Base-by-base conservation (phyloP, 257 asterid genomes). In the Salvia miltiorrhiza region DNA sequence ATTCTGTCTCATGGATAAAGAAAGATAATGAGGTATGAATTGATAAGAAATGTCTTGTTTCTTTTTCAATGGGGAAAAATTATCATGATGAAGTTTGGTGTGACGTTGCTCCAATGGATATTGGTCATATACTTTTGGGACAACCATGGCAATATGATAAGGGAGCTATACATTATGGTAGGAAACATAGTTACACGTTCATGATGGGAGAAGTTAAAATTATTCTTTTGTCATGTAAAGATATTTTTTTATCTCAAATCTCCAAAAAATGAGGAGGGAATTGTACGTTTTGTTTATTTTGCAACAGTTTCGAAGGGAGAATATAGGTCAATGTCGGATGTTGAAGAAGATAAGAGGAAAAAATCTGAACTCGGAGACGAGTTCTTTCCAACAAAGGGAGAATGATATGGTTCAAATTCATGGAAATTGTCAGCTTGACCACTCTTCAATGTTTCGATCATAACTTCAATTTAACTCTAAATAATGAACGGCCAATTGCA, bases 41-140 rank as follows among this genome's bases (percentile, higher is more conserved):
- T 1, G 20, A 63, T 40, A 47, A 45, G 45, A 65, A 30, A 47
- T 65, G 59, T 43, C 69, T 63, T 24, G 19, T 65, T 47, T 47
- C 28, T 64, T 65, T 65, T 9, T 55, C 70, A 0, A 65, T 65
- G n/a, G 43, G 70, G 70, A 3, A 45, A 47, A 45, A 9, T 30
- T 65, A 65, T 28, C 32, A 43, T 9, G 70, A 65, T 48, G 16
- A 65, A 26, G 47, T 45, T 3, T 65, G 32, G 47, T 47, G 33
- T 16, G 63, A 57, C n/a, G 63, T 57, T 12, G 24, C 3, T 0
- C 24, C 23, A 1, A 48, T 65, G 61, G 71, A 65, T 2, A 8
- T 16, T 28, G 14, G 71, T 0, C 60, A 65, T 19, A 8, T 65
- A 28, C 47, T 65, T 26, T 33, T 65, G 59, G 69, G 69, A 8